Evolutionary conservation across 257 asterid species (phyloP).

Genomic region (Solanum verrucosum): DNA sequence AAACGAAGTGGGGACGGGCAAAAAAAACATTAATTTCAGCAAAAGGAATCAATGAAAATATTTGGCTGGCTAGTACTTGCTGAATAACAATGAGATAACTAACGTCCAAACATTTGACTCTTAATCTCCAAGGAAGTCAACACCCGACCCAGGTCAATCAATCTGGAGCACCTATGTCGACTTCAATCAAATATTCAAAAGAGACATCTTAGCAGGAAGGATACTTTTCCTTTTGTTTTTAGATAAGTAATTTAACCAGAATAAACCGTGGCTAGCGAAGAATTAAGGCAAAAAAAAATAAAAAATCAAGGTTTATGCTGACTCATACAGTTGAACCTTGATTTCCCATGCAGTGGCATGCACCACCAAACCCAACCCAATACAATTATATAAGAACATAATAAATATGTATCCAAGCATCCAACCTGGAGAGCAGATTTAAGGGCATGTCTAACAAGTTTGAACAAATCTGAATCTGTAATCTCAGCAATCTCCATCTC

Average conservation of each 20-base stretch:
- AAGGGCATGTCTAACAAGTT: conserved; percentile 56
- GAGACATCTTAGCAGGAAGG: neutral
- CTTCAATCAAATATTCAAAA: neutral
- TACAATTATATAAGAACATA: neutral
- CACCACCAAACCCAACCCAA: neutral
- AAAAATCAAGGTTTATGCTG: neutral
- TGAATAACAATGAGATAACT: neutral
- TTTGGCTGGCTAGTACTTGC: neutral
- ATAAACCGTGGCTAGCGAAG: neutral
- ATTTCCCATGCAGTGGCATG: neutral
- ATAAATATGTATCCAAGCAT: neutral
- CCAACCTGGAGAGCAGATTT: conserved; percentile 51
- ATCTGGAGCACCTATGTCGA: neutral
- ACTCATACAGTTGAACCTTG: neutral
- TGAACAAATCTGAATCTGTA: conserved; percentile 50
- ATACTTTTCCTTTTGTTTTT: neutral
- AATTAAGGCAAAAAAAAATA: neutral
- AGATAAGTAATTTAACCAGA: neutral
- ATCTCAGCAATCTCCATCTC: conserved; percentile 37
- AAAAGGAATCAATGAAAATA: neutral
- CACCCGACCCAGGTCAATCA: neutral
- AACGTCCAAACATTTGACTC: neutral
- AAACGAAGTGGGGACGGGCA: neutral
- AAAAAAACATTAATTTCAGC: neutral
- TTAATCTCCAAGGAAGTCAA: neutral